These are phyloP conservation scores for Omphalea diandra DNA, from an alignment of 441 rosid species.

Conservation along the genomic window DNA sequence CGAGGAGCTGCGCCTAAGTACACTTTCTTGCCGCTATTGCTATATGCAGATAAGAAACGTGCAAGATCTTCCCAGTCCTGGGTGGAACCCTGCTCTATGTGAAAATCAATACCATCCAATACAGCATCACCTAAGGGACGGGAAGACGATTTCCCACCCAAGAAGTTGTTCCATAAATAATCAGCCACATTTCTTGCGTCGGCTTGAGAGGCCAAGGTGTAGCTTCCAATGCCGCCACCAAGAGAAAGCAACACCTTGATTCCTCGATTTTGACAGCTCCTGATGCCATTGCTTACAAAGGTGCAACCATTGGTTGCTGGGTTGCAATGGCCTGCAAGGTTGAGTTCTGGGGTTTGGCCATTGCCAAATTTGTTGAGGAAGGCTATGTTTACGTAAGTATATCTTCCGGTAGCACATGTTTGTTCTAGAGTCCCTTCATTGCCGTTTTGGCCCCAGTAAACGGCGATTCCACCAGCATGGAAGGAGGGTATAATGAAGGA, in stretches of 20 bases:
- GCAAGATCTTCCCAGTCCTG: constrained; percentile 42
- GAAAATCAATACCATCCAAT: constrained; percentile 43
- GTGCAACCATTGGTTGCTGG: constrained; percentile 32
- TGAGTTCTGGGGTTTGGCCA: constrained; percentile 38
- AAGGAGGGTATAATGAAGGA: constrained; percentile 11
- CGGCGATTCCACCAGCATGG: constrained; percentile 27
- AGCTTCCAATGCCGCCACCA: constrained; percentile 39
- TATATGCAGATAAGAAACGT: constrained; percentile 20
- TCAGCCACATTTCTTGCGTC: constrained; percentile 40
- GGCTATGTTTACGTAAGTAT: constrained; percentile 37
- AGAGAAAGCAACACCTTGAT: constrained; percentile 40
- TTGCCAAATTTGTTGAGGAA: constrained; percentile 39
- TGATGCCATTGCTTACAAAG: constrained; percentile 29
- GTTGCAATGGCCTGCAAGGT: constrained; percentile 45
- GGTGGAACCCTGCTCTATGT: constrained; percentile 37
- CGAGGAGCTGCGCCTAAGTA: constrained; percentile 44
- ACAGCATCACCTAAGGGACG: constrained; percentile 38
- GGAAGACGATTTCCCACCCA: constrained; percentile 40
- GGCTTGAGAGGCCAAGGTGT: constrained; percentile 26
- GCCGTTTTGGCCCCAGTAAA: constrained; percentile 52
- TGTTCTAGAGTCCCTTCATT: constrained; percentile 40
- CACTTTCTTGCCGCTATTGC: constrained; percentile 33
- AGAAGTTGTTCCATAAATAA: constrained; percentile 40
- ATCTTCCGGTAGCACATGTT: constrained; percentile 42
- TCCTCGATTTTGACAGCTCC: constrained; percentile 35